Percentiles rank a stretch among this genome's conserved stretches.
Evolutionary conservation across 75 land plant genomes (phyloP).

Genomic region (Pinus taeda): DNA sequence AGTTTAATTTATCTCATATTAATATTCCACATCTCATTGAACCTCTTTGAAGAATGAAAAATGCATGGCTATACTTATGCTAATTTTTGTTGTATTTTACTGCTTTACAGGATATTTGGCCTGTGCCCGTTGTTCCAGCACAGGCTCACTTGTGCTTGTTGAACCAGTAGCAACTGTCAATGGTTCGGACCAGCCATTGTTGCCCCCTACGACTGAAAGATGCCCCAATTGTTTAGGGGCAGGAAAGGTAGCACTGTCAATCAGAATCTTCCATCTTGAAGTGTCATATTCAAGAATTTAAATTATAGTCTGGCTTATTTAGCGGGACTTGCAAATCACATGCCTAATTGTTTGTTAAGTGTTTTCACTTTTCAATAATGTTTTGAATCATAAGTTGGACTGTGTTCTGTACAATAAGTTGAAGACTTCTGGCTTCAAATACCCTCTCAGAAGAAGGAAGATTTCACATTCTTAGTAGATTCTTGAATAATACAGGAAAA

Average conservation of each 20-base stretch:
- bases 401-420: background rate
- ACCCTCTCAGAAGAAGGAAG: background rate
- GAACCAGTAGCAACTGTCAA: conserved; percentile 58
- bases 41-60: background rate
- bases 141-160: conserved; percentile 68
- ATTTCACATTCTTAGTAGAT: background rate
- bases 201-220: conserved; percentile 63
- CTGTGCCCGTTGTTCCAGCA: conserved; percentile 93
- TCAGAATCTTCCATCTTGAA: background rate
- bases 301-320: background rate
- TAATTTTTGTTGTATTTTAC: conserved; percentile 1
- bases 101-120: conserved; percentile 78
- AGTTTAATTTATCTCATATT: background rate
- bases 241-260: conserved; percentile 63
- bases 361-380: background rate
- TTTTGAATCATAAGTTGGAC: background rate
- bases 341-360: background rate
- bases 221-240: conserved; percentile 93
- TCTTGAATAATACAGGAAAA: background rate
- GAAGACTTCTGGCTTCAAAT: no score
- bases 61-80: background rate
- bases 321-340: background rate
- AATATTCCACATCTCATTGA: background rate
- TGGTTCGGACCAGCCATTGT: conserved; percentile 47
- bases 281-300: background rate